These are phyloP conservation scores for Grifola frondosa DNA, from an alignment of 1,284 basidiomycete species.

Conservation along the genomic window DNA sequence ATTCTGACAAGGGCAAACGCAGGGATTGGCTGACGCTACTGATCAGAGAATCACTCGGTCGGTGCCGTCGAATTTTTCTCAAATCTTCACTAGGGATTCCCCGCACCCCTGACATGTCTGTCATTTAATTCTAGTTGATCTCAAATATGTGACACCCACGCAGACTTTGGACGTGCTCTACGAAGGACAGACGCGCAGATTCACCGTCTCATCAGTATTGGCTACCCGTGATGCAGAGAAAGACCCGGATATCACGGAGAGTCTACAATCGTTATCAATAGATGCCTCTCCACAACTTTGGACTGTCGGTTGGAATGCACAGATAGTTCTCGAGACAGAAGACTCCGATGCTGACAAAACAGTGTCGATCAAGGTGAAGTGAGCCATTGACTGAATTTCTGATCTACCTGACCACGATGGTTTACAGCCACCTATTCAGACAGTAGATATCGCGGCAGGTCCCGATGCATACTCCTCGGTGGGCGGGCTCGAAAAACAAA, in stretches of 20 bases:
- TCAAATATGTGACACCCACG: constrained; percentile 65
- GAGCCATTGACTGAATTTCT: background rate
- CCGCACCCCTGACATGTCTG: constrained; percentile 7
- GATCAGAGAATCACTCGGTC: constrained; percentile 63
- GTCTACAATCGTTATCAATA: constrained; percentile 45
- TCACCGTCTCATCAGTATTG: constrained; percentile 52
- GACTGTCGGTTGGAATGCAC: constrained; percentile 63
- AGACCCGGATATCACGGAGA: constrained; percentile 37
- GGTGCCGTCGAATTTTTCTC: constrained; percentile 24
- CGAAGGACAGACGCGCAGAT: constrained; percentile 56
- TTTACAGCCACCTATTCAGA: too few species aligned
- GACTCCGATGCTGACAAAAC: constrained; percentile 20
- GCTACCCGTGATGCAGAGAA: constrained; percentile 30
- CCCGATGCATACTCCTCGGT: constrained; percentile 69
- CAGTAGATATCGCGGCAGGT: constrained; percentile 40
- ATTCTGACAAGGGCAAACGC: constrained; percentile 38
- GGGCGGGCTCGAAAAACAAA: constrained; percentile 88
- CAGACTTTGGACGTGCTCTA: constrained; percentile 66
- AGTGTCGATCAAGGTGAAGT: constrained; percentile 9
- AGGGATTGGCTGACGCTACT: constrained; percentile 68
- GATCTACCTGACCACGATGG: too few species aligned
- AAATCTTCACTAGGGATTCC: constrained; percentile 5
- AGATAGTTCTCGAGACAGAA: constrained; percentile 46
- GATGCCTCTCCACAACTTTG: constrained; percentile 42
- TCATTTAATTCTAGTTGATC: constrained; percentile 51